Evolutionary conservation across 2,329 filamentous ascomycete genomes (phyloP).

Genomic region (Lojkania enalia): DNA sequence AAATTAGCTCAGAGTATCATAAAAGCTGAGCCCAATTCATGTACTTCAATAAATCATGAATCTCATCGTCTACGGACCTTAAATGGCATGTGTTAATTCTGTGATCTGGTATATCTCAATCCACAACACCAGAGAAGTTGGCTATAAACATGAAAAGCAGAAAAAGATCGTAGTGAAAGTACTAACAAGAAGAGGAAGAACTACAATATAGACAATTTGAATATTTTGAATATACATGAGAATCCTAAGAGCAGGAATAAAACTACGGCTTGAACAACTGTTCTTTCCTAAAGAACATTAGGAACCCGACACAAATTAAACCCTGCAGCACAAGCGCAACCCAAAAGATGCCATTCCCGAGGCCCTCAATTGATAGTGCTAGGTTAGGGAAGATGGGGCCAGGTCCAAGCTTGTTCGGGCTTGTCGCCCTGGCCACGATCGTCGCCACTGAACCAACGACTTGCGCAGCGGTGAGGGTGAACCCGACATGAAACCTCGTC

Average conservation of each 20-base stretch:
- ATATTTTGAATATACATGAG: too few species aligned
- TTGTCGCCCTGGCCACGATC: slow-evolving; percentile 63
- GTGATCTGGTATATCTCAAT: not conserved
- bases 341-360: slow-evolving; percentile 59
- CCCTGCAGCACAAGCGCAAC: slow-evolving; percentile 61
- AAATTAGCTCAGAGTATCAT: too few species aligned
- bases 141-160: not conserved
- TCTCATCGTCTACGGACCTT: too few species aligned
- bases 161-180: not conserved
- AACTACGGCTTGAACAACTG: slow-evolving; percentile 58
- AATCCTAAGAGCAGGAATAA: not conserved
- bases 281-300: slow-evolving; percentile 61
- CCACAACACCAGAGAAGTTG: too few species aligned
- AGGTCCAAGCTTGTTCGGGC: slow-evolving; percentile 64
- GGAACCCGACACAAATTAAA: slow-evolving; percentile 61
- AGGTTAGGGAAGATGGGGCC: slow-evolving; percentile 66
- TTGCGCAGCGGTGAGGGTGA: slow-evolving; percentile 64
- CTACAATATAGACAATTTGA: not conserved
- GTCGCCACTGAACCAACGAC: slow-evolving; percentile 65
- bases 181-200: too few species aligned
- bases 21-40: too few species aligned
- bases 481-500: slow-evolving; percentile 66
- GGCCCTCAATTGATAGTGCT: slow-evolving; percentile 51
- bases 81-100: too few species aligned
- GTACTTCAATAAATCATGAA: too few species aligned